These are phyloP conservation scores for Yarrowia sp. DNA, from an alignment of 805 yeast species.

Conservation along the genomic window DNA sequence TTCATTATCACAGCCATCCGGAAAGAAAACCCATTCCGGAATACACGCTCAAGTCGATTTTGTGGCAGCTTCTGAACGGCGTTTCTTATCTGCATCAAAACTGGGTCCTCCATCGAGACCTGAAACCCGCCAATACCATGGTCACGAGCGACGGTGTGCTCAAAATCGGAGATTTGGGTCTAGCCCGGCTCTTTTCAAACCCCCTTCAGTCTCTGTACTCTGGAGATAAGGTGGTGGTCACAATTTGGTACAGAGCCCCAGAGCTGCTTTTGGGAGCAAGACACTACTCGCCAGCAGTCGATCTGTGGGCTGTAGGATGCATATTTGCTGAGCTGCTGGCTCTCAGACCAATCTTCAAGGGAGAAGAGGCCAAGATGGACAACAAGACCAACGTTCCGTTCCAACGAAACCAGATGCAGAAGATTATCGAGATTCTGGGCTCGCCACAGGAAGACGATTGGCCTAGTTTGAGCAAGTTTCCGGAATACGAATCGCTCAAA, in stretches of 20 bases:
- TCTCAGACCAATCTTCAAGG: slow-evolving; percentile 89
- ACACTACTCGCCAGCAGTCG: slow-evolving; percentile 89
- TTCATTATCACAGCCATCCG: slow-evolving; percentile 91
- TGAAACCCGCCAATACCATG: slow-evolving; percentile 98
- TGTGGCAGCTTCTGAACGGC: slow-evolving; percentile 92
- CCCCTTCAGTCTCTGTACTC: slow-evolving; percentile 82
- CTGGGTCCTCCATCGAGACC: slow-evolving; percentile 93
- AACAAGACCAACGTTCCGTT: slow-evolving; percentile 82
- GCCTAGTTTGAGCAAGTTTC: slow-evolving; percentile 76
- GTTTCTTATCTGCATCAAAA: slow-evolving; percentile 88
- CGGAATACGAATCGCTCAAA: slow-evolving; percentile 70
- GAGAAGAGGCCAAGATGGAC: slow-evolving; percentile 96
- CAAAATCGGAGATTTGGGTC: slow-evolving; percentile 91
- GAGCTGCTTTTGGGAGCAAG: slow-evolving; percentile 86
- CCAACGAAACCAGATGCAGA: slow-evolving; percentile 86
- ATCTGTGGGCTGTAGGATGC: slow-evolving; percentile 95
- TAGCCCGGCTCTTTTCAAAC: slow-evolving; percentile 82
- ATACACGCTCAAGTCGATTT: slow-evolving; percentile 70
- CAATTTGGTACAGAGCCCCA: slow-evolving; percentile 96
- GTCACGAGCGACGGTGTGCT: slow-evolving; percentile 85
- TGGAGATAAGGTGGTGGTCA: slow-evolving; percentile 94
- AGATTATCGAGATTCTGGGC: slow-evolving; percentile 89
- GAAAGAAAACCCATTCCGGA: slow-evolving; percentile 76
- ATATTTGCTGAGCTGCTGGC: slow-evolving; percentile 88
- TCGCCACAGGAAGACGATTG: slow-evolving; percentile 75